phyloP scores from a whole-genome alignment of 495 filamentous ascomycete species.

The Aspergillus cavernicola region DNA sequence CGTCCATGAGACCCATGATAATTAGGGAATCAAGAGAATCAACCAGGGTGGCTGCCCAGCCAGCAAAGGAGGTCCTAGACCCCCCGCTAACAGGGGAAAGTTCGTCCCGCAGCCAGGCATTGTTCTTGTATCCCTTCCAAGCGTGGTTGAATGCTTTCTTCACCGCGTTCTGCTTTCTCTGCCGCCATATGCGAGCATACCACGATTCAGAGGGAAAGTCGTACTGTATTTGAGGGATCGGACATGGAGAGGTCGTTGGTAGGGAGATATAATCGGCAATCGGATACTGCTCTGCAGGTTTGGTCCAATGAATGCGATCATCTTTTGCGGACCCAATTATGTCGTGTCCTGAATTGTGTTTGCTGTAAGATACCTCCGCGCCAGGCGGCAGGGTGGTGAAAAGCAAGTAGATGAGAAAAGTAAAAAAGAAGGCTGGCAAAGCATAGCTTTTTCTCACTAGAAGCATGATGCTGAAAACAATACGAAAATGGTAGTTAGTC shows the following conservation, averaged over 20 bases:
- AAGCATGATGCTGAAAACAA: constrained; percentile 19
- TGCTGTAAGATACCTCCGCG: constrained; percentile 12
- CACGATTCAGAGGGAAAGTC: constrained; percentile 46
- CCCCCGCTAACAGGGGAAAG: constrained; percentile 60
- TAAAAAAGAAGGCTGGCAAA: constrained; percentile 27
- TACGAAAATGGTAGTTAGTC: constrained; percentile 1
- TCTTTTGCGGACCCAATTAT: constrained; percentile 11
- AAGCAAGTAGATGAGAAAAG: constrained; percentile 29
- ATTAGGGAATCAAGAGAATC: constrained; percentile 61
- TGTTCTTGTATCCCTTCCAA: constrained; percentile 71
- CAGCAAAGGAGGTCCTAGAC: constrained; percentile 52
- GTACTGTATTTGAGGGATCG: constrained; percentile 50
- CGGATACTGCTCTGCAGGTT: constrained; percentile 44
- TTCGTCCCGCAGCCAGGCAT: constrained; percentile 81
- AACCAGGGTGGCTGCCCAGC: constrained; percentile 59
- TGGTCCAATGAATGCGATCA: constrained; percentile 36
- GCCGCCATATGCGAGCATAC: constrained; percentile 31
- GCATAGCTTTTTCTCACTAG: constrained; percentile 24
- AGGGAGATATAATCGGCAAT: constrained; percentile 47
- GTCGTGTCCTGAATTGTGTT: constrained; percentile 9
- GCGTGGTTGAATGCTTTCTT: constrained; percentile 63
- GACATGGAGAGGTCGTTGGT: constrained; percentile 36
- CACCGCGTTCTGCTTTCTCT: constrained; percentile 53
- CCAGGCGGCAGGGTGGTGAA: constrained; percentile 31
- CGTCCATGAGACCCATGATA: constrained; percentile 59